A percentile compares a stretch with the other conserved stretches of the same genome.
Conservation (phyloP, 768 basidiomycete genomes). For the Xerocomus potaroensis region DNA sequence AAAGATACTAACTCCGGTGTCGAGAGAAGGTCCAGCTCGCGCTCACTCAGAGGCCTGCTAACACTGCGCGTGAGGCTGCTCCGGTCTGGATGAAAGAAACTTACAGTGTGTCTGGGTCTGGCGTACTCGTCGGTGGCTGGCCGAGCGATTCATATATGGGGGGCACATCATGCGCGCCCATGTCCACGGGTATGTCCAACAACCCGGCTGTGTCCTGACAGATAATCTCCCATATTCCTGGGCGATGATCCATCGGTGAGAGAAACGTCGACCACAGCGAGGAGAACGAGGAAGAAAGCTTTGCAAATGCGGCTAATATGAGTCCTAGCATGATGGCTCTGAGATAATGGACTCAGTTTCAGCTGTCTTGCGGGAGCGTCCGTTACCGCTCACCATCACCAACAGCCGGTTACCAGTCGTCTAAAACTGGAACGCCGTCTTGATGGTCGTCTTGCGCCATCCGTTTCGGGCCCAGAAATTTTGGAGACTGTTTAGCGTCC, state of each 20-base stretch:
- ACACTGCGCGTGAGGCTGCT: neutral
- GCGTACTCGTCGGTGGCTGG: too few relatives aligned
- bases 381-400: too few relatives aligned
- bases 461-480: constrained; percentile 15
- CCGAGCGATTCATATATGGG: constrained; percentile 20
- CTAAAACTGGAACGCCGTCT: too few relatives aligned
- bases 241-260: constrained; percentile 15
- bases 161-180: constrained; percentile 13
- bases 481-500: constrained; percentile 4
- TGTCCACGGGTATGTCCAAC: neutral
- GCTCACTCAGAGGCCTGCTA: constrained; percentile 6
- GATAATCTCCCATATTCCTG: constrained; percentile 23
- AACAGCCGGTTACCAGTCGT: neutral
- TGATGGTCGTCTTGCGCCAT: constrained; percentile 21
- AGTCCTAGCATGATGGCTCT: too few relatives aligned
- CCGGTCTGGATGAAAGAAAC: too few relatives aligned
- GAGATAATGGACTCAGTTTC: too few relatives aligned
- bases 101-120: too few relatives aligned
- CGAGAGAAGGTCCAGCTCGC: constrained; percentile 5
- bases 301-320: too few relatives aligned
- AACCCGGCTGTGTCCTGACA: constrained; percentile 11
- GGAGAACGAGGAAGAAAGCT: too few relatives aligned
- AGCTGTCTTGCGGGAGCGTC: neutral
- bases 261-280: neutral
- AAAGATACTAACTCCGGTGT: constrained; percentile 9